Percentiles rank a stretch among this genome's conserved stretches.
Conservation (phyloP, 1,139 yeast species). For the Magnusiomyces fungicola region DNA sequence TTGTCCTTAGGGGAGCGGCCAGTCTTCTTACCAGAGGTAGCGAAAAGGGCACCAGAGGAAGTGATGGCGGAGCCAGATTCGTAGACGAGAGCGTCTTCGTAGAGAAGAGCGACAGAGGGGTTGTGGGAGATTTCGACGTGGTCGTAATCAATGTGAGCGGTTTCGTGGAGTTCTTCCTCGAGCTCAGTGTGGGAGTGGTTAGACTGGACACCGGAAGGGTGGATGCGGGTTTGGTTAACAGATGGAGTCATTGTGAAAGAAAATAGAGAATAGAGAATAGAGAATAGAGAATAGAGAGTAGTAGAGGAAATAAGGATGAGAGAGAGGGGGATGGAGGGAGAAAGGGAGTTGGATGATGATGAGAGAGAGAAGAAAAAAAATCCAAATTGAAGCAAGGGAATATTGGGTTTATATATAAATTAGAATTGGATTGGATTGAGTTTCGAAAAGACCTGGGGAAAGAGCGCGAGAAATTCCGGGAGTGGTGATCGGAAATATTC, state of each 20-base stretch:
- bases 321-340: background rate
- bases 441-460: too few relatives aligned
- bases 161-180: constrained; percentile 35
- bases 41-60: constrained; percentile 91
- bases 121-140: constrained; percentile 59
- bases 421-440: too few relatives aligned
- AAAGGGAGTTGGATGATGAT: too few relatives aligned
- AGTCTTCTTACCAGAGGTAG: constrained; percentile 92
- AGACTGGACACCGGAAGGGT: constrained; percentile 38
- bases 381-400: too few relatives aligned
- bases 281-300: too few relatives aligned
- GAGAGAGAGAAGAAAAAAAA: too few relatives aligned
- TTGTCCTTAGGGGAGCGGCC: constrained; percentile 99
- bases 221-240: constrained; percentile 36
- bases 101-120: constrained; percentile 86
- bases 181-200: constrained; percentile 33
- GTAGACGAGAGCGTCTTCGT: constrained; percentile 81
- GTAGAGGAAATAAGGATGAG: too few relatives aligned
- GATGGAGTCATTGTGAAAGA: constrained; percentile 30
- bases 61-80: constrained; percentile 91
- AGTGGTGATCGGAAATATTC: too few relatives aligned
- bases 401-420: too few relatives aligned
- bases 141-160: constrained; percentile 38
- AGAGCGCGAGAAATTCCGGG: too few relatives aligned
- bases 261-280: too few relatives aligned